Evolutionary conservation across 169 alveolate species (phyloP).

Genomic region (Theileria sp.): DNA sequence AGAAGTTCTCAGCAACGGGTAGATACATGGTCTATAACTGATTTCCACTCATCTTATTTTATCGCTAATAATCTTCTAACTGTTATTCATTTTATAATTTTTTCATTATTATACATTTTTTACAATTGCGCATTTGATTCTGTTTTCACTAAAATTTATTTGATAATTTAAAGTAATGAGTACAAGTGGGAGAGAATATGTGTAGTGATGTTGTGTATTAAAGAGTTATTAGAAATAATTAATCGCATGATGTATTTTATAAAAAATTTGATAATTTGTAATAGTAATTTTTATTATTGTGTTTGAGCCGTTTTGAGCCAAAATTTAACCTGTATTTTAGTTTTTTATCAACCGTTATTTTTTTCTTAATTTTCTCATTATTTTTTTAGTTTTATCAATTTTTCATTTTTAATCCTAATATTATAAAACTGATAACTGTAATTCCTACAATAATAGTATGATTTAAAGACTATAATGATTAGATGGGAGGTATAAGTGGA

Average conservation of each 20-base stretch:
- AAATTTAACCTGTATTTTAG: not conserved
- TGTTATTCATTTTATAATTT: not conserved
- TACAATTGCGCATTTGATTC: not conserved
- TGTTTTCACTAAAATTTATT: not conserved
- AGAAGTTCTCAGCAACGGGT: constrained; percentile 97
- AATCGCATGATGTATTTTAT: not conserved
- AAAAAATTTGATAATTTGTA: not conserved
- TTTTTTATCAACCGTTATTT: not conserved
- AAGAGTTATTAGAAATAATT: not conserved
- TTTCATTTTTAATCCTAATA: not conserved
- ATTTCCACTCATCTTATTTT: not conserved
- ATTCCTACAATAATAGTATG: not conserved
- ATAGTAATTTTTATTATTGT: not conserved
- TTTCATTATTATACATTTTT: not conserved
- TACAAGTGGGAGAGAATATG: not conserved
- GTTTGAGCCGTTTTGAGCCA: not conserved
- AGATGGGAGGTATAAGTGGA: constrained; percentile 88
- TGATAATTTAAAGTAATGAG: not conserved
- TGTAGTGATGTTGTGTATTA: not conserved
- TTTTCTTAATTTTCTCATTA: not conserved
- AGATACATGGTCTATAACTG: constrained; percentile 97
- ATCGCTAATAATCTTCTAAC: not conserved
- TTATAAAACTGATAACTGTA: not conserved
- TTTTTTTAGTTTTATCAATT: no score
- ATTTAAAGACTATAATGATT: not conserved